Evolutionary conservation across 331 rosid species (phyloP).

Genomic region (Rosa hybrid): DNA sequence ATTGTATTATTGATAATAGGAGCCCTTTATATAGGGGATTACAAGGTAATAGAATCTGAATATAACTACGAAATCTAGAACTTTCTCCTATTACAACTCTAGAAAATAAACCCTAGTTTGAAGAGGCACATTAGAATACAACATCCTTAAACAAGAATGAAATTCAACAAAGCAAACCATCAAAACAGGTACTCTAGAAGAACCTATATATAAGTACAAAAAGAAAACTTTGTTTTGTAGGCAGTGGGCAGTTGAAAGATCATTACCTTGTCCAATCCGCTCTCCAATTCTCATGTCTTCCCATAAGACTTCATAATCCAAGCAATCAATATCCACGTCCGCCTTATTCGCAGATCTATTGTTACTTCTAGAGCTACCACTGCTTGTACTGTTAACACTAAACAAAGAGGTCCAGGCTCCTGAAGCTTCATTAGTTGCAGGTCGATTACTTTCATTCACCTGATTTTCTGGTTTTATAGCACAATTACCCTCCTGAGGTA

Average conservation of each 20-base stretch:
- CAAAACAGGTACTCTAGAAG: not conserved
- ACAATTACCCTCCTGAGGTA: constrained; percentile 39
- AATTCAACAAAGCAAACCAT: not conserved
- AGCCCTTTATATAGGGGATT: no score
- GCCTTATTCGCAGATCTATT: constrained; percentile 72
- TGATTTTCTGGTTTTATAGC: constrained; percentile 49
- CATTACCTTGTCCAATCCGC: constrained; percentile 88
- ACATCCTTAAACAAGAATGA: not conserved
- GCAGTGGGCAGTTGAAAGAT: constrained; percentile 19
- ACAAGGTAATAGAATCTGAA: no score
- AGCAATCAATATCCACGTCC: constrained; percentile 74
- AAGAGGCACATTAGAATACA: no score
- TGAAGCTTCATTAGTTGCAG: constrained; percentile 56
- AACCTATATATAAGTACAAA: not conserved
- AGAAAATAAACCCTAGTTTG: no score
- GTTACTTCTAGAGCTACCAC: constrained; percentile 84
- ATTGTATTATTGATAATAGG: no score
- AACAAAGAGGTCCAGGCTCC: constrained; percentile 66
- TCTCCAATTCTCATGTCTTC: constrained; percentile 90
- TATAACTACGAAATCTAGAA: no score
- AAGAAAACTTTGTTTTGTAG: not conserved
- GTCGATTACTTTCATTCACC: constrained; percentile 51
- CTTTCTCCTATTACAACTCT: no score
- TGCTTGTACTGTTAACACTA: constrained; percentile 80
- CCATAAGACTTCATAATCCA: constrained; percentile 95